These are phyloP conservation scores for Seiridium unicorne DNA, from an alignment of 2,329 filamentous ascomycete species.

Conservation along the genomic window DNA sequence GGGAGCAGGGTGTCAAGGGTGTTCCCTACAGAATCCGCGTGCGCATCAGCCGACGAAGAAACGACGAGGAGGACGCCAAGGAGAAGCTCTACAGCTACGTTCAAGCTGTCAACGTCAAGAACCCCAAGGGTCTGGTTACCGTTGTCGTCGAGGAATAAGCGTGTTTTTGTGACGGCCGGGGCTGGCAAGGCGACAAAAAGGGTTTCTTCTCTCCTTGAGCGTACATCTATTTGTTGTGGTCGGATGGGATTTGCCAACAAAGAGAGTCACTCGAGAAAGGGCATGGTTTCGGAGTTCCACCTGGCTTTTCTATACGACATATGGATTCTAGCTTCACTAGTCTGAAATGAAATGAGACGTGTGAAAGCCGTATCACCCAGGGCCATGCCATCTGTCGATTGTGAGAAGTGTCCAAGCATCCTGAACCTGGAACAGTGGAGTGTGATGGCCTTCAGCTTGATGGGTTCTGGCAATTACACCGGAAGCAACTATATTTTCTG, in stretches of 20 bases:
- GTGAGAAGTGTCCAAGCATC: no score
- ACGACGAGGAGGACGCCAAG: constrained; percentile 99
- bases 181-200: constrained; percentile 23
- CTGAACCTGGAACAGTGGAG: no score
- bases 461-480: no score
- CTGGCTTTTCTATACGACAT: constrained; percentile 12
- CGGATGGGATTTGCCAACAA: constrained; percentile 3
- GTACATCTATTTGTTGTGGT: constrained; percentile 5
- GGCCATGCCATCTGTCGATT: no score
- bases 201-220: constrained; percentile 7
- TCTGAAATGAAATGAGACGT: constrained; percentile 9
- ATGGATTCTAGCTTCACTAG: constrained; percentile 14
- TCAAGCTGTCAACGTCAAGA: constrained; percentile 99
- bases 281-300: constrained; percentile 15
- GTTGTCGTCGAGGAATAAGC: constrained; percentile 76
- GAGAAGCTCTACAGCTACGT: constrained; percentile 99
- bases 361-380: constrained; percentile 4
- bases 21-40: constrained; percentile 96
- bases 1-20: constrained; percentile 98
- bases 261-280: constrained; percentile 8
- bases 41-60: constrained; percentile 99
- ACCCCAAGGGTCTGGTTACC: constrained; percentile 95
- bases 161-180: constrained; percentile 4
- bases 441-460: no score
- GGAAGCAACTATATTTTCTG: no score